These are phyloP conservation scores for Castanopsis chinensis DNA, from an alignment of 306 rosid species.

Conservation along the genomic window DNA sequence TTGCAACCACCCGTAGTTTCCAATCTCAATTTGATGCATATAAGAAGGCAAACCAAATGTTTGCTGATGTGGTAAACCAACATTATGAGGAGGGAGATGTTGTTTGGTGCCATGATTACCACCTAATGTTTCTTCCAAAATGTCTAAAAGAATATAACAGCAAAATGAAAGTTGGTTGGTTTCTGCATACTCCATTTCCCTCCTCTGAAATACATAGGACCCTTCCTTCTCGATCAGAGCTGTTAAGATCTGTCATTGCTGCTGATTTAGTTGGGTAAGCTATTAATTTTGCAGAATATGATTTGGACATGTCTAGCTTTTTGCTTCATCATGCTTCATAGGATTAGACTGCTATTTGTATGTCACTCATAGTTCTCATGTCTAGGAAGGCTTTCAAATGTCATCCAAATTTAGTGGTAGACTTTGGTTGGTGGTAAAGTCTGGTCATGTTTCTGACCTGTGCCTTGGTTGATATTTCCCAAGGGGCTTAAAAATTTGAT, in stretches of 20 bases:
- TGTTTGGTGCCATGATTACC: conserved; percentile 97
- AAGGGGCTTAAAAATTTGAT: background rate
- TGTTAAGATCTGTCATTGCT: conserved; percentile 85
- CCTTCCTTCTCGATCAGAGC: conserved; percentile 81
- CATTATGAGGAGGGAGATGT: conserved; percentile 92
- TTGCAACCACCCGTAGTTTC: conserved; percentile 90
- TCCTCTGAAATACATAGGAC: conserved; percentile 97
- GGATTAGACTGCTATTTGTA: background rate
- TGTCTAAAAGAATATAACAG: conserved; percentile 74
- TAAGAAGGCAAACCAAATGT: conserved; percentile 87
- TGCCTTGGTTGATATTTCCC: background rate
- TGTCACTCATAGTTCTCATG: background rate
- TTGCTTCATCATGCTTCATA: background rate
- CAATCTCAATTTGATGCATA: conserved; percentile 95
- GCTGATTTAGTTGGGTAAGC: conserved; percentile 97
- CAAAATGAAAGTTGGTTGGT: conserved; percentile 96
- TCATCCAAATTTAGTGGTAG: background rate
- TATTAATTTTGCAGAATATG: conserved; percentile 17
- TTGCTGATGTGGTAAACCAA: conserved; percentile 88
- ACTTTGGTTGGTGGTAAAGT: background rate
- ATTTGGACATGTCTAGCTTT: background rate
- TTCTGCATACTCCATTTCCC: conserved; percentile 99
- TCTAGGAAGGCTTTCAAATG: background rate
- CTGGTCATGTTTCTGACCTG: background rate
- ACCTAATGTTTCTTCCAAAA: conserved; percentile 94